Base-by-base conservation (phyloP, 148 eudicot species). In the Drosera capensis region DNA sequence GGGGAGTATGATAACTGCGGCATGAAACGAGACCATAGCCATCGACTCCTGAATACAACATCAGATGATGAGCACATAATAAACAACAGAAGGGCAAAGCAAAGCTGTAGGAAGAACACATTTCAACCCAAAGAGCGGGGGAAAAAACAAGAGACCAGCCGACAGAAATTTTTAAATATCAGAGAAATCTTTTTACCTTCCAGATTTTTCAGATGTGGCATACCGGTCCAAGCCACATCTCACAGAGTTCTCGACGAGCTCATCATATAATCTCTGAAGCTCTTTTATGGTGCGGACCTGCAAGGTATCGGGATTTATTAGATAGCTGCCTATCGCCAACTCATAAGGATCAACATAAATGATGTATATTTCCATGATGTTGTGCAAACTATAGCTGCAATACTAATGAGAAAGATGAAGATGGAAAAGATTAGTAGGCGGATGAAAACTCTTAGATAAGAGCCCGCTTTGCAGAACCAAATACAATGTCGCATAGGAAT, bases 191-290 rank as follows among this genome's bases (percentile, higher is more conserved):
- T 14, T 17, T 7, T 78, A 72, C 97, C 97, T 84, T 51, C 74
- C 62, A 56, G 72, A 31, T 65, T 69, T 85, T 61, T 79, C 85
- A 25, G 78, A 67, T 39, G 79, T 46, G 34, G 80, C 67, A 70
- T 85, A 85, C 14, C 88, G 82, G 62, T 90, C 99, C 60, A 90
- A 70, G 25, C 63, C 56, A 56, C 99, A 90, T 56, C 75, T 69
- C 45, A 57, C 66, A 39, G 76, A 81, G 47, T 81, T 78, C 55
- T 71, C 71, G 59, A 85, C 82, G 42, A 85, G 95, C 65, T 85
- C 85, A 60, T 90, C 78, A 56, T 71, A 90, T 23, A 90, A 85
- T 61, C 95, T 73, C 50, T 85, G 99, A 31, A 90, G 82, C 49
- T 85, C 77, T 56, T 62, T 67, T 35, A 85, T 48, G 28, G 95